Conservation (phyloP, 2,329 filamentous ascomycete genomes). For the Calonectria pauciramosa region DNA sequence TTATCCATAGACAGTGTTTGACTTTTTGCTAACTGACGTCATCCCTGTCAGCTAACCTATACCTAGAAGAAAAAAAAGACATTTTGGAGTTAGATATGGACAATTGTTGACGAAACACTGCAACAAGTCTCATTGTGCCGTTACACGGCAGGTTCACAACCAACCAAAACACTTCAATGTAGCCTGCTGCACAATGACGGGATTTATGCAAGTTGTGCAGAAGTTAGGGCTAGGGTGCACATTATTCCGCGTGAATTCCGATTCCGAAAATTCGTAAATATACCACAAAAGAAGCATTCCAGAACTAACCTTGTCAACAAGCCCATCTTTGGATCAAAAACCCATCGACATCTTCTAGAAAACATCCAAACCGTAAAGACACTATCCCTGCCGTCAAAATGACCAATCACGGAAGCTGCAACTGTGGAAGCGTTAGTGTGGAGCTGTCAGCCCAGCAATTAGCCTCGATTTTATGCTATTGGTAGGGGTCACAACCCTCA, state of each 20-base stretch:
- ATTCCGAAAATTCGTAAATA: neutral
- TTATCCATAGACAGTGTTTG: neutral
- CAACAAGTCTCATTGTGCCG: neutral
- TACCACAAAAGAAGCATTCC: neutral
- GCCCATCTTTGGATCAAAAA: neutral
- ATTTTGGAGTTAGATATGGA: neutral
- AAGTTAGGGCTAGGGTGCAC: neutral
- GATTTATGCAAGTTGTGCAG: neutral
- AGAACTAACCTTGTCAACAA: neutral
- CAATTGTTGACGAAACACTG: neutral
- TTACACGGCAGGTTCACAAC: neutral
- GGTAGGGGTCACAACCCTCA: neutral
- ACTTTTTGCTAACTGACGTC: neutral
- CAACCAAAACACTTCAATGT: neutral
- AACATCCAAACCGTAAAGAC: neutral
- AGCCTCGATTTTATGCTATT: neutral
- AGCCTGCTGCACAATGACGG: neutral
- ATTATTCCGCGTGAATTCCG: neutral
- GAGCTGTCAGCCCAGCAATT: neutral
- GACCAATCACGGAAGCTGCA: slow-evolving; percentile 5
- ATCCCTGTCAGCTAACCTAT: neutral
- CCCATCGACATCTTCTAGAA: neutral
- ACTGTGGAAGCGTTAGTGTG: neutral
- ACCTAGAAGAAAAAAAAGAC: neutral
- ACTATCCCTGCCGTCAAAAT: neutral